phyloP scores from a whole-genome alignment of 2,329 filamentous ascomycete genomes.

The Colletotrichum graminicola region DNA sequence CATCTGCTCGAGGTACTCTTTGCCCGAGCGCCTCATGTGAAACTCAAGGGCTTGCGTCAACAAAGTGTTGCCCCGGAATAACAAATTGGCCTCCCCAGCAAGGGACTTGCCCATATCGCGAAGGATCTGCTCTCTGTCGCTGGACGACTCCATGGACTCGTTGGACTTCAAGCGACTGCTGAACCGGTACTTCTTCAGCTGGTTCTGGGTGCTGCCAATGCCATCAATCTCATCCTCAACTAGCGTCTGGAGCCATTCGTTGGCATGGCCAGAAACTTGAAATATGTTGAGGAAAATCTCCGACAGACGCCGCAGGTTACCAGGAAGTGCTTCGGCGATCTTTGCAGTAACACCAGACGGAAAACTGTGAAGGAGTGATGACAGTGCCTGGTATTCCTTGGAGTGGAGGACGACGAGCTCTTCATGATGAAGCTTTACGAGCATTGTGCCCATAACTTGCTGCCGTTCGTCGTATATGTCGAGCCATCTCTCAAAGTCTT shows the following conservation, averaged over 20 bases:
- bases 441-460: slow-evolving; percentile 83
- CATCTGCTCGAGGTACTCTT: slow-evolving; percentile 90
- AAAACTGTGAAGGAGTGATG: slow-evolving; percentile 87
- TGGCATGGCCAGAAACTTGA: slow-evolving; percentile 86
- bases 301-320: slow-evolving; percentile 82
- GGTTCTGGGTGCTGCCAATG: slow-evolving; percentile 79
- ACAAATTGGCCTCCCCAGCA: slow-evolving; percentile 89
- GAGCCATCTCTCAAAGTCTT: slow-evolving; percentile 90
- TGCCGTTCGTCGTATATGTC: slow-evolving; percentile 82
- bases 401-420: slow-evolving; percentile 91
- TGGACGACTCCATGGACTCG: slow-evolving; percentile 72
- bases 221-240: slow-evolving; percentile 98
- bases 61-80: slow-evolving; percentile 95
- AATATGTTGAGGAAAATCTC: slow-evolving; percentile 94
- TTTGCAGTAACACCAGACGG: slow-evolving; percentile 85
- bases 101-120: slow-evolving; percentile 84
- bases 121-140: slow-evolving; percentile 78
- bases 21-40: slow-evolving; percentile 94
- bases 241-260: slow-evolving; percentile 91
- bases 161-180: slow-evolving; percentile 78
- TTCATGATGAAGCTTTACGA: slow-evolving; percentile 85
- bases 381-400: slow-evolving; percentile 85
- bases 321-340: slow-evolving; percentile 82
- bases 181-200: slow-evolving; percentile 79
- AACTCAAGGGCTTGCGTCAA: slow-evolving; percentile 94